These are phyloP conservation scores for Phytophthora pseudosyringae DNA, from an alignment of 352 stramenopile genomes.

Conservation along the genomic window DNA sequence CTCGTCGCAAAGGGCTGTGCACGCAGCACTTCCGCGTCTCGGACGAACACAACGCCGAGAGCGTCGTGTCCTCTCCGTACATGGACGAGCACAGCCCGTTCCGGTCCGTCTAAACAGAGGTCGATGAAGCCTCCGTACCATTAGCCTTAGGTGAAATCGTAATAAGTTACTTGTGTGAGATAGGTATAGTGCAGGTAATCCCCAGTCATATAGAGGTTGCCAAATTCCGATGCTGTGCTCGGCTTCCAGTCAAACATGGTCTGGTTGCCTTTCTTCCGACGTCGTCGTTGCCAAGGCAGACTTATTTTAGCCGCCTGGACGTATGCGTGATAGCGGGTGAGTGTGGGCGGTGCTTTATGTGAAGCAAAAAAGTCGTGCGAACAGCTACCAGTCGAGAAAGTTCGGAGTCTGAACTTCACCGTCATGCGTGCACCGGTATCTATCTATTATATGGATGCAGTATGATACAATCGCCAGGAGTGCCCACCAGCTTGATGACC, in stretches of 20 bases:
- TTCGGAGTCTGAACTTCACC: constrained; percentile 10
- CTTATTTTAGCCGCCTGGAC: constrained; percentile 1
- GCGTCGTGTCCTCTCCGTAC: constrained; percentile 22
- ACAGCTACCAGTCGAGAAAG: constrained; percentile 15
- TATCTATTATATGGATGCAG: too few relatives aligned
- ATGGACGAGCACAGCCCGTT: constrained; percentile 26
- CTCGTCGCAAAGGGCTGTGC: constrained; percentile 80
- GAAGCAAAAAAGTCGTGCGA: background rate
- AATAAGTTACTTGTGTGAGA: constrained; percentile 42
- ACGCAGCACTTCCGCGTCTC: constrained; percentile 80
- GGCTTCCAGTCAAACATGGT: too few relatives aligned
- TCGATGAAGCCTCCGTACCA: constrained; percentile 9
- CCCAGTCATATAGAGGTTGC: constrained; percentile 25
- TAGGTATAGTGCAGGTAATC: constrained; percentile 24
- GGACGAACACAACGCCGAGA: constrained; percentile 40
- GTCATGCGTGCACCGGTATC: too few relatives aligned
- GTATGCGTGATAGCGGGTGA: constrained; percentile 1
- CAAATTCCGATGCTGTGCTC: background rate
- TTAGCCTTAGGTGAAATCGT: constrained; percentile 38
- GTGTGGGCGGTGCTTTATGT: background rate
- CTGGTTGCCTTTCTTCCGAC: constrained; percentile 14
- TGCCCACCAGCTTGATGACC: too few relatives aligned
- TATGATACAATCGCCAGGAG: too few relatives aligned
- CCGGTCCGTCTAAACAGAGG: constrained; percentile 34
- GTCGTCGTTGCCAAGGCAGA: background rate